phyloP scores from a whole-genome alignment of 2,329 filamentous ascomycete species.

The Fulvia fulva region DNA sequence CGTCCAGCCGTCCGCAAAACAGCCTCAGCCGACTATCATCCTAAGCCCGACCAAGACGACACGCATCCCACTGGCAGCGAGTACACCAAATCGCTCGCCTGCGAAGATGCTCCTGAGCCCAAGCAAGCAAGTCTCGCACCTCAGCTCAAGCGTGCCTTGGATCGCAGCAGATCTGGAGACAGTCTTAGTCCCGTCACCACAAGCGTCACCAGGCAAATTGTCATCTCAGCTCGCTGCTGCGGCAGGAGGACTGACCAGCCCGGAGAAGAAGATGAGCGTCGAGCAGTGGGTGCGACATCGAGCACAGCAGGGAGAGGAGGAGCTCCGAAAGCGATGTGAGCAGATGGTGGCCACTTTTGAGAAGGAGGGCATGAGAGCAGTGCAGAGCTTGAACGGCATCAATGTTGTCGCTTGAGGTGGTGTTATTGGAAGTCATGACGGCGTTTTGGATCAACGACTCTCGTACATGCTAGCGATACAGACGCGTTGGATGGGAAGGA shows the following conservation, averaged over 20 bases:
- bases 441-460: neutral
- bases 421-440: neutral
- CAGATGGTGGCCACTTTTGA: conserved; percentile 78
- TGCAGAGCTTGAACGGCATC: conserved; percentile 72
- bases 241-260: conserved; percentile 60
- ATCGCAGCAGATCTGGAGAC: conserved; percentile 70
- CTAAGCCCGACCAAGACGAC: conserved; percentile 33
- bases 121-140: conserved; percentile 47
- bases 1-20: conserved; percentile 30
- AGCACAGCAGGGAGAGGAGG: conserved; percentile 73
- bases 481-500: neutral
- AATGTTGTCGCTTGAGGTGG: conserved; percentile 33
- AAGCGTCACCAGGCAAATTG: conserved; percentile 22
- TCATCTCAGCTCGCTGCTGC: conserved; percentile 39
- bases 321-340: conserved; percentile 77
- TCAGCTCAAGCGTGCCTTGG: conserved; percentile 61
- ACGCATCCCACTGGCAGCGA: conserved; percentile 42
- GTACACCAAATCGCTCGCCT: conserved; percentile 35
- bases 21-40: conserved; percentile 21
- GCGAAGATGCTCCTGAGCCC: conserved; percentile 25
- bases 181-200: conserved; percentile 53
- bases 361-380: conserved; percentile 71
- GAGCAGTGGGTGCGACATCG: conserved; percentile 88
- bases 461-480: neutral
- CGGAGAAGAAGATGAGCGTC: conserved; percentile 85